Conservation (phyloP, 768 basidiomycete species). For the Hydnum rufescens region DNA sequence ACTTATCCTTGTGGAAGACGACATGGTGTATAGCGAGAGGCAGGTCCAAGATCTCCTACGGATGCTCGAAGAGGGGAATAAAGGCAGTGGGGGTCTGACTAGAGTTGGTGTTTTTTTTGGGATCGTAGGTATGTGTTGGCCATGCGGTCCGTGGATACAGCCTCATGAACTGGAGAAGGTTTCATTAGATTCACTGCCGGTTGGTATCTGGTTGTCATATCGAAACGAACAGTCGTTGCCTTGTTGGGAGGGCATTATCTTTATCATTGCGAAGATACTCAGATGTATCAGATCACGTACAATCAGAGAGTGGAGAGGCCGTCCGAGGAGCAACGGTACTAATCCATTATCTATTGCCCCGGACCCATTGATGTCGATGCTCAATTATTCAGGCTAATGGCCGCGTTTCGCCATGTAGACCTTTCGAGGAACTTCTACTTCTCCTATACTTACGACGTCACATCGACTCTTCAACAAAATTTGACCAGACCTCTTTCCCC, state of each 20-base stretch:
- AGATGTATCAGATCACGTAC: conserved; percentile 55
- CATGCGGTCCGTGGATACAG: too few species aligned
- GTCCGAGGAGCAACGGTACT: conserved; percentile 55
- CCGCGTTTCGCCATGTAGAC: conserved; percentile 89
- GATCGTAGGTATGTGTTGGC: conserved; percentile 39
- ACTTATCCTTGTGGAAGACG: conserved; percentile 66
- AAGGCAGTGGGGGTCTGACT: conserved; percentile 66
- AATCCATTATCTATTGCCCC: neutral
- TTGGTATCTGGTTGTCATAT: conserved; percentile 86
- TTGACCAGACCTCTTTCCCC: conserved; percentile 32
- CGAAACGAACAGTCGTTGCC: conserved; percentile 80
- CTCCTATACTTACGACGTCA: conserved; percentile 93
- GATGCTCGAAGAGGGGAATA: conserved; percentile 93
- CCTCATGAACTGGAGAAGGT: conserved; percentile 25
- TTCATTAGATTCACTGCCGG: conserved; percentile 89
- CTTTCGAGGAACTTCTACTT: conserved; percentile 99
- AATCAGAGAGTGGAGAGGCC: conserved; percentile 75
- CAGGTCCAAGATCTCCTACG: conserved; percentile 82
- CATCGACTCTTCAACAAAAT: conserved; percentile 88
- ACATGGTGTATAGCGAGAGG: conserved; percentile 67
- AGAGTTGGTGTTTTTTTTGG: conserved; percentile 65
- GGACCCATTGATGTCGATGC: neutral
- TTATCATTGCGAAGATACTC: conserved; percentile 87
- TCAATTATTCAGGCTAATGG: conserved; percentile 34
- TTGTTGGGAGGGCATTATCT: conserved; percentile 89